Evolutionary conservation across 2,329 filamentous ascomycete species (phyloP).

Genomic region (Pleoardoris graminearum): DNA sequence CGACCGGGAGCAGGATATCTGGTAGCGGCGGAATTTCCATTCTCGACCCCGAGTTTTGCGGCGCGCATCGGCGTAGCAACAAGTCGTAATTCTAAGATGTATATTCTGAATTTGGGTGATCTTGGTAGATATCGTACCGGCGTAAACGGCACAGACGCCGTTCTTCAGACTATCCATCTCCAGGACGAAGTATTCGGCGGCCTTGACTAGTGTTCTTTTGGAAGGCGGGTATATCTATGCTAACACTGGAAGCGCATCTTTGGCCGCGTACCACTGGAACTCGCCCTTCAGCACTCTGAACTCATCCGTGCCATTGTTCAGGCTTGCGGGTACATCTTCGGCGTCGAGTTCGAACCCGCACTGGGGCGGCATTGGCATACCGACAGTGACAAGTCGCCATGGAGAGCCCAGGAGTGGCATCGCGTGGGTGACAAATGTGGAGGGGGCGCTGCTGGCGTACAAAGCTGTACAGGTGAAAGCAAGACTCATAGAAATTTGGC

Average conservation of each 20-base stretch:
- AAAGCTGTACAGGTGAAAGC: constrained; percentile 48
- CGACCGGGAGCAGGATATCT: constrained; percentile 18
- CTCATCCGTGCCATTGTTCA: constrained; percentile 26
- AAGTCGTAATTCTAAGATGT: constrained; percentile 36
- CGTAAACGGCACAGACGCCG: constrained; percentile 19
- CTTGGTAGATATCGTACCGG: constrained; percentile 32
- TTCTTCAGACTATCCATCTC: constrained; percentile 27
- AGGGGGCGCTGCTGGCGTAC: constrained; percentile 47
- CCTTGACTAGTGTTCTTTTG: constrained; percentile 26
- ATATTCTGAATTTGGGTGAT: constrained; percentile 25
- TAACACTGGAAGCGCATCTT: constrained; percentile 32
- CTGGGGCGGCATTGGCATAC: constrained; percentile 36
- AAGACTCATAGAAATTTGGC: constrained; percentile 37
- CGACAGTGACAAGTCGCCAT: constrained; percentile 46
- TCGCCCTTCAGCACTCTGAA: constrained; percentile 9
- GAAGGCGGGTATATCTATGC: constrained; percentile 37
- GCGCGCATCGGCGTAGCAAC: constrained; percentile 31
- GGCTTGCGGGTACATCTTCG: constrained; percentile 31
- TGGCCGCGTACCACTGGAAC: constrained; percentile 35
- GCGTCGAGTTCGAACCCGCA: constrained; percentile 30
- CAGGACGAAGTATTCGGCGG: constrained; percentile 27
- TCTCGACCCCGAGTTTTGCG: constrained; percentile 21
- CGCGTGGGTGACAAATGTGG: constrained; percentile 48
- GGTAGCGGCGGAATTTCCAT: constrained; percentile 21
- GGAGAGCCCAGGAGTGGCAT: constrained; percentile 31